Conservation (phyloP, 2,329 filamentous ascomycete species). For the Teratosphaeria pseudoeucalypti region DNA sequence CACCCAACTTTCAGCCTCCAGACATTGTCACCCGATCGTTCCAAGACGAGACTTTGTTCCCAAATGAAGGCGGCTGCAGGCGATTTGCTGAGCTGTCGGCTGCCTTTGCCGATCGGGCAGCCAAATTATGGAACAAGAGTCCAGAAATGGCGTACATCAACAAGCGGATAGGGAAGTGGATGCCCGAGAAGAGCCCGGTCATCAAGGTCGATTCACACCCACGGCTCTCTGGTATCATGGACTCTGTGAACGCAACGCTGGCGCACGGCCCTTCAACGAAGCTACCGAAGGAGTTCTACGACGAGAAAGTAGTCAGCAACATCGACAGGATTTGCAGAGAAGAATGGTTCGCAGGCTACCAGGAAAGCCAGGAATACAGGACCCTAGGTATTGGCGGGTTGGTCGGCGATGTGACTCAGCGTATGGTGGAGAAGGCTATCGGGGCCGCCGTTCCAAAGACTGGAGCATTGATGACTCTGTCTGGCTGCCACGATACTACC, state of each 20-base stretch:
- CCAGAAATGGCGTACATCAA: constrained; percentile 78
- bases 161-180: constrained; percentile 68
- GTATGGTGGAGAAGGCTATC: constrained; percentile 35
- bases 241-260: constrained; percentile 79
- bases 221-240: constrained; percentile 80
- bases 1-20: constrained; percentile 32
- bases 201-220: constrained; percentile 80
- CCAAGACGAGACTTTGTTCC: constrained; percentile 40
- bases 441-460: constrained; percentile 21
- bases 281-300: constrained; percentile 80
- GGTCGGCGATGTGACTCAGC: constrained; percentile 65
- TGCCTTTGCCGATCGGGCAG: constrained; percentile 38
- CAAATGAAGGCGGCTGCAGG: constrained; percentile 40
- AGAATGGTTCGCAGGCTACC: constrained; percentile 87
- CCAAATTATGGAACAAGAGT: constrained; percentile 43
- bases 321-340: constrained; percentile 68
- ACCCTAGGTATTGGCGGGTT: constrained; percentile 75
- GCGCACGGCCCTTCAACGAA: constrained; percentile 73
- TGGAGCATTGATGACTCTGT: constrained; percentile 59
- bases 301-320: constrained; percentile 56
- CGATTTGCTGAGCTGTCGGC: constrained; percentile 38
- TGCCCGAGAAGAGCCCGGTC: constrained; percentile 56
- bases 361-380: constrained; percentile 78
- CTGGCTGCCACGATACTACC: constrained; percentile 89
- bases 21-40: constrained; percentile 36